Evolutionary conservation across 805 yeast species (phyloP), one percentile per base, ranked within the genome.

Genomic region (Candida pseudofarinosa): DNA sequence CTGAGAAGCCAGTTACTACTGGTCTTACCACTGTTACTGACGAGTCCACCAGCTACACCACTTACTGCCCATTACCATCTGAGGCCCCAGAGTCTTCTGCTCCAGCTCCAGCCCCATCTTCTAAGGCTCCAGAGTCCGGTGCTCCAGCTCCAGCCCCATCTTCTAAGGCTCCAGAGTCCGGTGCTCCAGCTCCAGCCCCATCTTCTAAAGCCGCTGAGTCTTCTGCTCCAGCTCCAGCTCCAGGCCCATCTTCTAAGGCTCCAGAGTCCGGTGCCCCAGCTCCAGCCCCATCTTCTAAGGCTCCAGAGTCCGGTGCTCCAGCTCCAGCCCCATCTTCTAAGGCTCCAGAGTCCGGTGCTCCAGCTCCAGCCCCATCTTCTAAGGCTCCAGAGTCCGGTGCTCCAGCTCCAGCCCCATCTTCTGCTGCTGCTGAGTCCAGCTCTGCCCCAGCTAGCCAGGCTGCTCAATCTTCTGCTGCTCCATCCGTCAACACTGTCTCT

Each of bases 51-150:
- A 46, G 51, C 39, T 74, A 63, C 59, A 63, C 72, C 45, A 65
- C 71, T 33, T 56, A 54, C 53, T 64, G 70, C 47, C 71, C 72
- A 43, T 46, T 50, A n/a, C 53, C 60, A 3, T 5, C 15, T 18
- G 37, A 15, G 10, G 19, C 12, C 8, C 13, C 31, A 8, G 14
- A 13, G 16, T n/a, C 14, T 15, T 14, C 26, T n/a, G 16, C 42
- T 10, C 30, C 42, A 14, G 30, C 42, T 3, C 18, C 42, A 33
- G 17, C 38, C 13, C 32, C 39, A 19, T 32, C 34, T 35, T n/a
- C 28, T 6, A 16, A 13, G 14, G 38, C 33, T 32, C n/a, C 16
- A n/a, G 16, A 32, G 17, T 32, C 34, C 6, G 14, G 7, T 7
- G 34, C 34, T n/a, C 26, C 26, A 18, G 16, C 42, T 6, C 17